Evolutionary conservation across 768 basidiomycete species (phyloP).

Genomic region (Amanita pallidorosea): DNA sequence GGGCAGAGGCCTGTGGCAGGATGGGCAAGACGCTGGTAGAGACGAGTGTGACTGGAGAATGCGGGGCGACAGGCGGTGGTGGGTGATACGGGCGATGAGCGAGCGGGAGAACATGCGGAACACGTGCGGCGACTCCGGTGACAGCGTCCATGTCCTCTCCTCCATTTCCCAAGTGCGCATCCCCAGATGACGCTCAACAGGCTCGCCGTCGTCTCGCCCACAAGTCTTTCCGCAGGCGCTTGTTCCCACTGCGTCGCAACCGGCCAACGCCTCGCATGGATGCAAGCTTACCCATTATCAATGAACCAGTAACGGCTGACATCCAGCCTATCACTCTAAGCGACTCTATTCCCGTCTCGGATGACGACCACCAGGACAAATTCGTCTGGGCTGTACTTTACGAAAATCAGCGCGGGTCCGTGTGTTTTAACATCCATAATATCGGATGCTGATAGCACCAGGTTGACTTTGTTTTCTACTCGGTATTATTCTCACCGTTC

Average conservation of each 20-base stretch:
- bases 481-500: conserved; percentile 63
- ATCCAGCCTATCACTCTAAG: conserved; percentile 21
- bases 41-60: conserved; percentile 2
- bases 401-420: conserved; percentile 71
- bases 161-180: conserved; percentile 25
- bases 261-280: conserved; percentile 7
- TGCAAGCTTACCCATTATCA: not conserved
- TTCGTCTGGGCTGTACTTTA: conserved; percentile 75
- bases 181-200: conserved; percentile 29
- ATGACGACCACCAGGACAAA: conserved; percentile 30
- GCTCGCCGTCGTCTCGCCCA: conserved; percentile 35
- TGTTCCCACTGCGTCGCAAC: conserved; percentile 16
- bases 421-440: conserved; percentile 7
- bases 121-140: conserved; percentile 3
- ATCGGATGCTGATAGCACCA: conserved; percentile 11
- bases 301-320: not conserved
- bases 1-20: conserved; percentile 49
- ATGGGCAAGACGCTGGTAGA: conserved; percentile 35
- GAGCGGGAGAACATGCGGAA: not conserved
- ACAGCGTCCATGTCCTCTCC: conserved; percentile 21
- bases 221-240: conserved; percentile 18
- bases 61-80: conserved; percentile 4
- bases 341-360: conserved; percentile 12
- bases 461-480: conserved; percentile 59
- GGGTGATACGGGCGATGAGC: not conserved